phyloP scores from a whole-genome alignment of 2,329 filamentous ascomycete species.

The Trichoderma citrinoviride region DNA sequence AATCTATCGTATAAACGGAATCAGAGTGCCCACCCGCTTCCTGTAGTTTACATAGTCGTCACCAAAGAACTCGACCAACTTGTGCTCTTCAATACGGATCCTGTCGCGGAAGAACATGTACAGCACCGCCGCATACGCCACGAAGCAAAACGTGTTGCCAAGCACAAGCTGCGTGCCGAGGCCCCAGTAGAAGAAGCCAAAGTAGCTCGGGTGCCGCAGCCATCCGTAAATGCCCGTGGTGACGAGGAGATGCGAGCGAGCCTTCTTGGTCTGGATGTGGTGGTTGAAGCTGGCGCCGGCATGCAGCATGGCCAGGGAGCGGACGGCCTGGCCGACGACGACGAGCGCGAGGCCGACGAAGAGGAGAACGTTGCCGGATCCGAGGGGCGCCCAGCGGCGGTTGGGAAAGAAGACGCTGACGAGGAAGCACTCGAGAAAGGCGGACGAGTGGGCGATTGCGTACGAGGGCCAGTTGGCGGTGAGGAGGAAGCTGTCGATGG shows the following conservation, averaged over 20 bases:
- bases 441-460: slow-evolving; percentile 74
- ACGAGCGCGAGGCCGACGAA: slow-evolving; percentile 63
- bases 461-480: slow-evolving; percentile 82
- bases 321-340: slow-evolving; percentile 67
- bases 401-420: slow-evolving; percentile 55
- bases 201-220: slow-evolving; percentile 87
- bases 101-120: slow-evolving; percentile 81
- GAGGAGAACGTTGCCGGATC: slow-evolving; percentile 42
- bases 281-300: slow-evolving; percentile 93
- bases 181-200: slow-evolving; percentile 98
- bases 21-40: slow-evolving; percentile 68
- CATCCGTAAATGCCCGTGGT: slow-evolving; percentile 74
- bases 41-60: slow-evolving; percentile 75
- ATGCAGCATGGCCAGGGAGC: slow-evolving; percentile 83
- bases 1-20: slow-evolving; percentile 61
- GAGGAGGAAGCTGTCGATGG: slow-evolving; percentile 75
- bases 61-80: slow-evolving; percentile 78
- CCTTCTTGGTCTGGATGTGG: slow-evolving; percentile 69
- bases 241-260: slow-evolving; percentile 72
- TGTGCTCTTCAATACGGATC: slow-evolving; percentile 74
- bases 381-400: slow-evolving; percentile 46
- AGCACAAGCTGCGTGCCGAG: slow-evolving; percentile 89
- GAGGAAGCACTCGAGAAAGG: slow-evolving; percentile 69
- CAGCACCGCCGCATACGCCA: slow-evolving; percentile 70
- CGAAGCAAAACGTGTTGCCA: slow-evolving; percentile 77